Evolutionary conservation across 192 early-diverging fungal genomes (phyloP).

Genomic region (Backusella psychrophila): DNA sequence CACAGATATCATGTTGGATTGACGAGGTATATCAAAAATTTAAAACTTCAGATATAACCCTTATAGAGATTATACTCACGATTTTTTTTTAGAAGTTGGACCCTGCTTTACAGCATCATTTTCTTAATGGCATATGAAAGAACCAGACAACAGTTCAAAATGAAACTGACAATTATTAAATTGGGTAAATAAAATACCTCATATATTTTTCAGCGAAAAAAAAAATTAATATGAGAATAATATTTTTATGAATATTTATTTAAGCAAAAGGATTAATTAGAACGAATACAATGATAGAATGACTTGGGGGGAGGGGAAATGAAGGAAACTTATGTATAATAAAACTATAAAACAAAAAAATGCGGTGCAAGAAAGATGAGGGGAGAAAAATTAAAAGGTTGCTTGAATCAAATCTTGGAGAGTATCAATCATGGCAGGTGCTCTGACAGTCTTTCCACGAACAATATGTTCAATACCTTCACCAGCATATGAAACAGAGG

Average conservation of each 20-base stretch:
- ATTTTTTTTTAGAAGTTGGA: background rate
- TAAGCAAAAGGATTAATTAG: background rate
- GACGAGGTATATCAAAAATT: background rate
- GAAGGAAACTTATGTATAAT: background rate
- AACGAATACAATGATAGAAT: background rate
- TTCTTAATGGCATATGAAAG: background rate
- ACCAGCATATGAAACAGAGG: constrained; percentile 87
- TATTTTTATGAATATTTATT: background rate
- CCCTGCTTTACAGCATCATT: background rate
- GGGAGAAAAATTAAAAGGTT: background rate
- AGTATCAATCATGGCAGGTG: constrained; percentile 47
- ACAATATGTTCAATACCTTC: constrained; percentile 82
- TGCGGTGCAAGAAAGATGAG: background rate
- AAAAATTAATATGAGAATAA: background rate
- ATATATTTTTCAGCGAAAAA: background rate
- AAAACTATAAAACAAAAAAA: background rate
- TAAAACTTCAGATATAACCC: background rate
- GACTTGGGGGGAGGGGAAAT: background rate
- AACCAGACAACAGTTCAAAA: background rate
- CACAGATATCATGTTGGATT: background rate
- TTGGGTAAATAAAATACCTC: background rate
- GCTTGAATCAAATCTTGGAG: constrained; percentile 27
- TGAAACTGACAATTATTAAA: background rate
- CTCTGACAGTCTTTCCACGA: constrained; percentile 64
- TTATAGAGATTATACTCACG: background rate